Percentiles rank a stretch among this genome's conserved stretches.
Conservation (phyloP, 257 asterid species). For the Knoxia roxburghii region DNA sequence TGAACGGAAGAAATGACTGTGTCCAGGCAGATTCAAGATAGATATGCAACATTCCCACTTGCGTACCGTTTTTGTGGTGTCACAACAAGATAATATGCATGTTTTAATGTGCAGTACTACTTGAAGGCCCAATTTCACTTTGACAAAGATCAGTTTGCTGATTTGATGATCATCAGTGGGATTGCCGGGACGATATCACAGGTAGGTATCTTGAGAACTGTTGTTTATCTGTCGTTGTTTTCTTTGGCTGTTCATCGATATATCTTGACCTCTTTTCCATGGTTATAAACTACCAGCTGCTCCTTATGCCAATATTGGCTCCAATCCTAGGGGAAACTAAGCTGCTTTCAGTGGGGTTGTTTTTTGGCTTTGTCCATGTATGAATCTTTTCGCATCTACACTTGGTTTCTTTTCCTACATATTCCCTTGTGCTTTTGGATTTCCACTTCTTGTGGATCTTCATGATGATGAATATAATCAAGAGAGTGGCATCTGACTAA, state of each 20-base stretch:
- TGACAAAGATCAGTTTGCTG: slow-evolving; percentile 85
- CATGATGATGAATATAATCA: background rate
- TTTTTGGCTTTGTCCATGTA: slow-evolving; percentile 61
- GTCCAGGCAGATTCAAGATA: too few relatives aligned
- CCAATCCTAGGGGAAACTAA: slow-evolving; percentile 74
- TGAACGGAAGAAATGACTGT: too few relatives aligned
- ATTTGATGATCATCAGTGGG: slow-evolving; percentile 74
- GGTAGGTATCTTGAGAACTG: slow-evolving; percentile 28
- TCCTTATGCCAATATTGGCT: slow-evolving; percentile 72
- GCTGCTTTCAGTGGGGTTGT: slow-evolving; percentile 70
- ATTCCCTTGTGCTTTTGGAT: background rate
- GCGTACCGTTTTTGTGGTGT: too few relatives aligned
- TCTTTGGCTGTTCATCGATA: slow-evolving; percentile 2
- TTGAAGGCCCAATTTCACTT: slow-evolving; percentile 89
- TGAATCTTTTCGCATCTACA: background rate
- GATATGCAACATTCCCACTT: too few relatives aligned
- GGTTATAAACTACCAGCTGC: slow-evolving; percentile 41
- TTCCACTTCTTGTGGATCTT: background rate
- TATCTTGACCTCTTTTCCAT: slow-evolving; percentile 1
- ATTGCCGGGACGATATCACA: slow-evolving; percentile 77
- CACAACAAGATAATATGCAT: background rate
- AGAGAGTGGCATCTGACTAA: background rate
- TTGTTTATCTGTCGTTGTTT: background rate
- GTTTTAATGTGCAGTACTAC: slow-evolving; percentile 48
- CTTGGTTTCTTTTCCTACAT: background rate